Evolutionary conservation across 83 land plant species (phyloP).

Genomic region (Diphasiastrum complanatum): DNA sequence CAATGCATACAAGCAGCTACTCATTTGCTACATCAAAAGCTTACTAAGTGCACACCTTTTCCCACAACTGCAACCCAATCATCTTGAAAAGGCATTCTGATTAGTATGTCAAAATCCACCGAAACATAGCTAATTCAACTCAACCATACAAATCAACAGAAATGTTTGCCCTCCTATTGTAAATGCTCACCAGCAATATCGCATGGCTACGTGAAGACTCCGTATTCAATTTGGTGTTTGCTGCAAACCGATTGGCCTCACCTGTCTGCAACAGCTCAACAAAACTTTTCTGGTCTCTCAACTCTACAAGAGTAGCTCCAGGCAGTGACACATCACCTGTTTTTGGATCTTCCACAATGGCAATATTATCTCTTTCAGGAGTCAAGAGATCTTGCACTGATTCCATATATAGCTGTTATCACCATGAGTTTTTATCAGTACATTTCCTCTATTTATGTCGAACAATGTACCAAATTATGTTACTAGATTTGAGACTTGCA

Average conservation of each 20-base stretch:
- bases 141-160: not conserved
- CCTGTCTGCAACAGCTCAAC: constrained; percentile 31
- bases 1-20: no score
- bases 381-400: constrained; percentile 42
- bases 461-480: no score
- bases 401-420: constrained; percentile 95
- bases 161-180: not conserved
- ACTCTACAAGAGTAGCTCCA: constrained; percentile 30
- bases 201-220: constrained; percentile 44
- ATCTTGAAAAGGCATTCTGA: no score
- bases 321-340: constrained; percentile 42
- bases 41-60: no score
- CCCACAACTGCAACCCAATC: no score
- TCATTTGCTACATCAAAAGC: no score
- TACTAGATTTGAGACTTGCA: no score
- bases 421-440: no score
- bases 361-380: constrained; percentile 37
- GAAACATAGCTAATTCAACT: not conserved
- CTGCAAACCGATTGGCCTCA: constrained; percentile 40
- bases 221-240: constrained; percentile 39
- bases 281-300: constrained; percentile 36
- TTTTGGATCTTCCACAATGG: constrained; percentile 39
- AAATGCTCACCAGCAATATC: constrained; percentile 27
- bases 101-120: not conserved
- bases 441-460: no score